Evolutionary conservation across 2,329 filamentous ascomycete genomes (phyloP).

Genomic region (Pseudogymnoascus sp.): DNA sequence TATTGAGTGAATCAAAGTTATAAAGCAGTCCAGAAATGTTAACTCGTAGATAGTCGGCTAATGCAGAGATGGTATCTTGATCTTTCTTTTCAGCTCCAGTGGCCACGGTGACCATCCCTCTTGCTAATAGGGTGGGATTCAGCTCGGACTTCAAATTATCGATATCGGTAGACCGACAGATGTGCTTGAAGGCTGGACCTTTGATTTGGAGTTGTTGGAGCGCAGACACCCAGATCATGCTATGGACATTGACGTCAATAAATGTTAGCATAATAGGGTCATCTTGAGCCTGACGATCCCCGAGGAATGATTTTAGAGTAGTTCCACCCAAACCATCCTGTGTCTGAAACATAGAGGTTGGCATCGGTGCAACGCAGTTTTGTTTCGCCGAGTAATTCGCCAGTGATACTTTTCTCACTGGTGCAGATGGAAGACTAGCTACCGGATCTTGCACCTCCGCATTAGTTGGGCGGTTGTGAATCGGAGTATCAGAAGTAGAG

Average conservation of each 20-base stretch:
- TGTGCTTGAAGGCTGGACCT: not conserved
- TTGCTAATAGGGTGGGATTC: not conserved
- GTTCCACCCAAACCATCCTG: not conserved
- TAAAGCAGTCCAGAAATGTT: constrained; percentile 20
- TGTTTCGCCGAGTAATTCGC: not conserved
- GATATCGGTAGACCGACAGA: not conserved
- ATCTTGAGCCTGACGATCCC: not conserved
- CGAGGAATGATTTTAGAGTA: not conserved
- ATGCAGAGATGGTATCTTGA: not conserved
- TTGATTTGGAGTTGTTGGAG: not conserved
- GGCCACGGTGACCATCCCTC: not conserved
- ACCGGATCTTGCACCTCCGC: not conserved
- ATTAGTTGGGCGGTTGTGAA: not conserved
- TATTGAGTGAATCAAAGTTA: constrained; percentile 15
- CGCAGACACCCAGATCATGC: not conserved
- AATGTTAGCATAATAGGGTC: not conserved
- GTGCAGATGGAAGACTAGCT: not conserved
- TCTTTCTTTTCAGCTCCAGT: not conserved
- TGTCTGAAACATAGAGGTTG: not conserved
- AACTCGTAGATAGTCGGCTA: constrained; percentile 19
- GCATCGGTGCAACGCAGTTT: not conserved
- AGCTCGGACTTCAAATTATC: not conserved
- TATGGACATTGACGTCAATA: not conserved
- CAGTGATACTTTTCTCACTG: not conserved
- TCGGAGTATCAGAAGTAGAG: not conserved